A percentile compares a stretch with the other conserved stretches of the same genome.
Conservation (phyloP, 345 rosid species). For the Schrenkiella parvula region DNA sequence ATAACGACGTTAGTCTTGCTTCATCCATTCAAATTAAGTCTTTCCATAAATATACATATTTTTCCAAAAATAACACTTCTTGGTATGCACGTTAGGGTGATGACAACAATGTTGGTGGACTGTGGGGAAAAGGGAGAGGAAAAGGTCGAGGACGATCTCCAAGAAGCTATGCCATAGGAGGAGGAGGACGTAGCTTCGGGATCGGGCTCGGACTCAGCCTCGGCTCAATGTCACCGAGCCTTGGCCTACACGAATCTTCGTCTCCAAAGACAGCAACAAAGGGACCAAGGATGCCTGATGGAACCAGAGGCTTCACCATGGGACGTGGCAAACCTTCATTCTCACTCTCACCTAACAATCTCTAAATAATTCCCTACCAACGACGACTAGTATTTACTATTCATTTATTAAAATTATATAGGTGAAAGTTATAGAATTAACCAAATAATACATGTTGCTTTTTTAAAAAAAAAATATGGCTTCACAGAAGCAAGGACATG, state of each 20-base stretch:
- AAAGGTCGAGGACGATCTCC: conserved; percentile 63
- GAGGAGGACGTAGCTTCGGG: conserved; percentile 49
- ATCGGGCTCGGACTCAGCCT: conserved; percentile 29
- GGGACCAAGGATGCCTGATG: conserved; percentile 92
- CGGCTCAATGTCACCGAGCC: conserved; percentile 30
- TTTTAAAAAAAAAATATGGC: conserved; percentile 2
- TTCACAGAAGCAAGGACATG: conserved; percentile 3
- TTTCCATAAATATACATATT: neutral
- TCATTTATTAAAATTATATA: neutral
- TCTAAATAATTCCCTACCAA: conserved; percentile 19
- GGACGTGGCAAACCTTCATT: conserved; percentile 78
- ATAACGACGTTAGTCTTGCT: conserved; percentile 44
- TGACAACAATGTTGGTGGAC: conserved; percentile 31
- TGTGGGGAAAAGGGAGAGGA: conserved; percentile 62
- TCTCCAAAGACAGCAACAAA: conserved; percentile 42
- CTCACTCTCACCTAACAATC: conserved; percentile 31
- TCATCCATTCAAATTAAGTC: neutral
- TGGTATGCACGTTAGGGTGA: conserved; percentile 27
- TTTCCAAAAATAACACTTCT: neutral
- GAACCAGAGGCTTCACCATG: conserved; percentile 74
- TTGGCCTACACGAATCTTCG: conserved; percentile 37
- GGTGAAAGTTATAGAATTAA: neutral
- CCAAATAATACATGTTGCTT: conserved; percentile 26
- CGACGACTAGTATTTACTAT: neutral
- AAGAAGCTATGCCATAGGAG: conserved; percentile 37